phyloP scores from a whole-genome alignment of 768 basidiomycete species.

The Kwoniella bestiolae region DNA sequence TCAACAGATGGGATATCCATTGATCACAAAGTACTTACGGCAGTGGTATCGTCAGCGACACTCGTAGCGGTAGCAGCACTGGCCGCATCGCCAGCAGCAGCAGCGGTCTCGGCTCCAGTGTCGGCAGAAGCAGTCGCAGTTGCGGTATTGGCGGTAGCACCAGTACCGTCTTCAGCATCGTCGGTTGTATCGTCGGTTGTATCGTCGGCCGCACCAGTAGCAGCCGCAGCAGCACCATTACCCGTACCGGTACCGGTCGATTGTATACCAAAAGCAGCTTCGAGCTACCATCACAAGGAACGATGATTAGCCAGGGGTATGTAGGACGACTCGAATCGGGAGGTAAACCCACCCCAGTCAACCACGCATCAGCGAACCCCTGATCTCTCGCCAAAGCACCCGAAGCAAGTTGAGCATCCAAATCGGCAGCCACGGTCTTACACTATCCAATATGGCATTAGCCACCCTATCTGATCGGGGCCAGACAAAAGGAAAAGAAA shows the following conservation, averaged over 20 bases:
- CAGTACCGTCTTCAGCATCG: slow-evolving; percentile 12
- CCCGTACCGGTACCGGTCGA: slow-evolving; percentile 26
- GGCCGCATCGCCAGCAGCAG: slow-evolving; percentile 27
- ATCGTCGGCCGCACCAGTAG: slow-evolving; percentile 8
- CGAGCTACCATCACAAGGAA: slow-evolving; percentile 18
- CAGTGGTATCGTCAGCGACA: background rate
- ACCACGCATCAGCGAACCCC: slow-evolving; percentile 40
- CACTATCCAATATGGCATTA: too few species aligned
- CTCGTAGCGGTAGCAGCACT: background rate
- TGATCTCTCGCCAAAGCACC: slow-evolving; percentile 33
- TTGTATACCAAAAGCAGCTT: slow-evolving; percentile 37
- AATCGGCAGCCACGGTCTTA: slow-evolving; percentile 28
- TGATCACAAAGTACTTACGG: slow-evolving; percentile 1
- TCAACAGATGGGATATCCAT: too few species aligned
- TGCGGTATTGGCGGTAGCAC: slow-evolving; percentile 15
- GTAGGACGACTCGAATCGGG: background rate
- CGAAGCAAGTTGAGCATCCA: slow-evolving; percentile 25
- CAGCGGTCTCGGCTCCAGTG: slow-evolving; percentile 3
- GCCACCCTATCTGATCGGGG: too few species aligned
- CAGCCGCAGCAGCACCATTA: slow-evolving; percentile 8
- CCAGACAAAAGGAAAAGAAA: too few species aligned
- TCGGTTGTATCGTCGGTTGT: slow-evolving; percentile 18
- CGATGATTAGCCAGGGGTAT: slow-evolving; percentile 9
- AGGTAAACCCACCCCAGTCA: slow-evolving; percentile 29
- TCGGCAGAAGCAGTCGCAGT: slow-evolving; percentile 5